Evolutionary conservation across 192 early-diverging fungal species (phyloP).

Genomic region (Linderina pennispora): DNA sequence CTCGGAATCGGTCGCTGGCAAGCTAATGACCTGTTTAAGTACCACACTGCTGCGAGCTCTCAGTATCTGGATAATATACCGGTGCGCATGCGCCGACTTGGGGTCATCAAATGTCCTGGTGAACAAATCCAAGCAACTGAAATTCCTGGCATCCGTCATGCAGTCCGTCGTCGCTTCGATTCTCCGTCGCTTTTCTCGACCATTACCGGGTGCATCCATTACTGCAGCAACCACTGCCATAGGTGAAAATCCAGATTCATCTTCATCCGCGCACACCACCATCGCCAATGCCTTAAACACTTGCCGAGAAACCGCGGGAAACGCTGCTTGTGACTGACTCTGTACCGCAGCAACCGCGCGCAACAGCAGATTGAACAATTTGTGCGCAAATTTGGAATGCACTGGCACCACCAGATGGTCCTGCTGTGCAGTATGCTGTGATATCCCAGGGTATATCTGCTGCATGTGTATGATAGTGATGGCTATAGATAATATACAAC

Average conservation of each 20-base stretch:
- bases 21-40: neutral
- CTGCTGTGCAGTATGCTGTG: no score
- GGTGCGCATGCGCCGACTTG: neutral
- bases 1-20: no score
- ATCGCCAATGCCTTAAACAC: neutral
- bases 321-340: neutral
- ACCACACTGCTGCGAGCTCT: constrained; percentile 10
- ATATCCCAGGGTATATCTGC: neutral
- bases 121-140: neutral
- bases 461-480: constrained; percentile 20
- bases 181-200: neutral
- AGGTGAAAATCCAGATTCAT: neutral
- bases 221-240: neutral
- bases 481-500: constrained; percentile 10
- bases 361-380: neutral
- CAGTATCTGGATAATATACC: constrained; percentile 14
- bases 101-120: constrained; percentile 1
- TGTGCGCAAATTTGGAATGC: neutral
- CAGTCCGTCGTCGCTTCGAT: no score
- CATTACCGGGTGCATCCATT: neutral
- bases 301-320: neutral
- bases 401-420: neutral
- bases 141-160: neutral
- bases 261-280: neutral
- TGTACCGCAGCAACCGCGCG: neutral